Conservation (phyloP, 805 yeast species). For the Metschnikowia drakensbergensis region DNA sequence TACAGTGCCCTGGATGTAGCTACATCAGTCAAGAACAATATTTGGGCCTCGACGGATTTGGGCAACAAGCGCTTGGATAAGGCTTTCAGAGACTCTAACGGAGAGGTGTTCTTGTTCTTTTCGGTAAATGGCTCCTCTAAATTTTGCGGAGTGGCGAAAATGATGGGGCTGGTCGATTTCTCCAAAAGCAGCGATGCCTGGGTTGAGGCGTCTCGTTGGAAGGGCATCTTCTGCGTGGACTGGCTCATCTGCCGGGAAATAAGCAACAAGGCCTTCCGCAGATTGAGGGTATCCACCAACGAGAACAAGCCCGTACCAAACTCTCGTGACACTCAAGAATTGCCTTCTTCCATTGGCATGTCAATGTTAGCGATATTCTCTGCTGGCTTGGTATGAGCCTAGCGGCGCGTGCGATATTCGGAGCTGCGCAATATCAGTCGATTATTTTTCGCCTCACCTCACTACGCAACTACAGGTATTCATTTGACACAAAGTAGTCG, state of each 20-base stretch:
- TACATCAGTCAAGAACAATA: conserved; percentile 44
- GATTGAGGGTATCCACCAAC: conserved; percentile 42
- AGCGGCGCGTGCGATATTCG: not conserved
- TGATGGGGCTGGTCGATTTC: conserved; percentile 39
- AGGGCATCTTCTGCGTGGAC: conserved; percentile 49
- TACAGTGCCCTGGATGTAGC: conserved; percentile 45
- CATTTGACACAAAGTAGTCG: not conserved
- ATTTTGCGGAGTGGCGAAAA: conserved; percentile 48
- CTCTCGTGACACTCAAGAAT: conserved; percentile 60
- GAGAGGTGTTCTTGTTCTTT: conserved; percentile 47
- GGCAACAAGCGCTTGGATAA: conserved; percentile 51
- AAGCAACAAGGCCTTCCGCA: conserved; percentile 45
- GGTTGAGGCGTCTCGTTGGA: conserved; percentile 47
- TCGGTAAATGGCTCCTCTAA: conserved; percentile 50
- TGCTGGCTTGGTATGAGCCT: not conserved
- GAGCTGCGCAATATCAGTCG: conserved; percentile 3
- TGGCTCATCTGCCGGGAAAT: conserved; percentile 53
- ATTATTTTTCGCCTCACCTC: conserved; percentile 2
- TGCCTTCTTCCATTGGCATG: conserved; percentile 47
- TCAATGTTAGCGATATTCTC: conserved; percentile 45
- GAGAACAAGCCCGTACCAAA: conserved; percentile 51
- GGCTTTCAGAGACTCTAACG: conserved; percentile 32
- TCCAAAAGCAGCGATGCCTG: conserved; percentile 42
- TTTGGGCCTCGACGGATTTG: conserved; percentile 58
- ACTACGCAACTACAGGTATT: not conserved